These are phyloP conservation scores for Mycena indigotica DNA, from an alignment of 768 basidiomycete species.

Conservation along the genomic window DNA sequence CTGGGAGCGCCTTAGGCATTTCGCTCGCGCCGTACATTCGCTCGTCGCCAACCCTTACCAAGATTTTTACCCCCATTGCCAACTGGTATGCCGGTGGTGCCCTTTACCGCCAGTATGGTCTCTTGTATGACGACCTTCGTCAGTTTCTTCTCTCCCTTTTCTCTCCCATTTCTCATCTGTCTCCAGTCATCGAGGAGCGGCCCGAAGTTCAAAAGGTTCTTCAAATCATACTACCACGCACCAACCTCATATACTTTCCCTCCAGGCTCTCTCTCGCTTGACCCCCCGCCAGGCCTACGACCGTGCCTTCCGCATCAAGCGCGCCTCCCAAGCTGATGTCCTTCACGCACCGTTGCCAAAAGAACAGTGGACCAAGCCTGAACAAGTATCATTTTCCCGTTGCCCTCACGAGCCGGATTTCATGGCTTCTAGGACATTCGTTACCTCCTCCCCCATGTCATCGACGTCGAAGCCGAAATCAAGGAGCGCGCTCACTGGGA, in stretches of 20 bases:
- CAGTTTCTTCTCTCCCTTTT: conserved; percentile 37
- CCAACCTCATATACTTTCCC: neutral
- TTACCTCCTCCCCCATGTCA: conserved; percentile 81
- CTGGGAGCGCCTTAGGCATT: conserved; percentile 66
- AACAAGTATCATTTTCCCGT: conserved; percentile 57
- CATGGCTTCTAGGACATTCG: conserved; percentile 69
- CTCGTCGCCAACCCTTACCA: conserved; percentile 66
- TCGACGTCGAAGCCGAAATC: conserved; percentile 72
- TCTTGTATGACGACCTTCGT: conserved; percentile 95
- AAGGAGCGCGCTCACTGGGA: conserved; percentile 83
- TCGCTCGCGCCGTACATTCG: conserved; percentile 79
- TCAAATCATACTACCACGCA: too few species aligned
- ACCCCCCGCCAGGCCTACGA: conserved; percentile 82
- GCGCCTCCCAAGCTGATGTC: conserved; percentile 77
- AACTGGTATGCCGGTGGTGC: conserved; percentile 78
- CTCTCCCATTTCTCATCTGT: conserved; percentile 13
- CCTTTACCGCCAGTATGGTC: conserved; percentile 85
- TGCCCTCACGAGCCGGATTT: conserved; percentile 1
- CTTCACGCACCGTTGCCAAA: conserved; percentile 80
- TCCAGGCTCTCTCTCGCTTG: conserved; percentile 81
- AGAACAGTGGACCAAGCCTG: conserved; percentile 73
- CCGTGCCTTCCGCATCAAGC: conserved; percentile 86
- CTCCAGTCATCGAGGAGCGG: conserved; percentile 74
- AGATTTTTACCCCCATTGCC: conserved; percentile 75
- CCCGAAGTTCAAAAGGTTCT: conserved; percentile 74